These are phyloP conservation scores for Coemansia sp. DNA, from an alignment of 192 early-diverging fungal species.

Conservation along the genomic window DNA sequence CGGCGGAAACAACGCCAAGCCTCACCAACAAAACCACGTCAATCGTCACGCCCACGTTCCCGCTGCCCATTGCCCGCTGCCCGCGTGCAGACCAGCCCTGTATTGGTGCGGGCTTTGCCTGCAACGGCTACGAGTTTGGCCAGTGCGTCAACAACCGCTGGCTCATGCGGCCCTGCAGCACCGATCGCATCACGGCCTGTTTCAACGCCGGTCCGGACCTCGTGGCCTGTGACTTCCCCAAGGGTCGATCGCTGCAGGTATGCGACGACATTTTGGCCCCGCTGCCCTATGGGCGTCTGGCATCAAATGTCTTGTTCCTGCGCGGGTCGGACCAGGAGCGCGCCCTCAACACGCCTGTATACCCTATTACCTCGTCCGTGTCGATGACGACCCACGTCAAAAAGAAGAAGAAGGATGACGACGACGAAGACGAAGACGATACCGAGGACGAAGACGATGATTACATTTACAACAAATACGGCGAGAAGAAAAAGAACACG, in stretches of 20 bases:
- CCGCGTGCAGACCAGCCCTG: constrained; percentile 41
- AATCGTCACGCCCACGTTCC: constrained; percentile 45
- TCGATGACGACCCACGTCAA: constrained; percentile 21
- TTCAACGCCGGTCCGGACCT: constrained; percentile 41
- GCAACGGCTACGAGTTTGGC: constrained; percentile 49
- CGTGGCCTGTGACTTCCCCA: constrained; percentile 44
- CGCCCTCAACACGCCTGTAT: constrained; percentile 44
- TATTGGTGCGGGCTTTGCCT: constrained; percentile 38
- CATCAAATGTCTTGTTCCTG: constrained; percentile 43
- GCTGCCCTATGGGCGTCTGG: constrained; percentile 39
- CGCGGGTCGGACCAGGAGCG: constrained; percentile 45
- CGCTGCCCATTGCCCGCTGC: constrained; percentile 37
- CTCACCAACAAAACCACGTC: constrained; percentile 30
- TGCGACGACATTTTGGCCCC: constrained; percentile 43
- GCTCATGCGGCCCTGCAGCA: constrained; percentile 50
- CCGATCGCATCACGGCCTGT: constrained; percentile 36
- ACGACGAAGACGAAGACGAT: constrained; percentile 30
- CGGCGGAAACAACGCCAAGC: neutral
- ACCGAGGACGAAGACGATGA: constrained; percentile 37
- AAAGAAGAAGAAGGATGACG: constrained; percentile 38
- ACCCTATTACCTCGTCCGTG: constrained; percentile 16
- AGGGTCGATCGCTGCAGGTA: constrained; percentile 44
- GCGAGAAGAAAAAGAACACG: constrained; percentile 50
- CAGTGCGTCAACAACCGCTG: constrained; percentile 50
- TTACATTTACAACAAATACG: constrained; percentile 48